Evolutionary conservation across 2,329 filamentous ascomycete genomes (phyloP).

Genomic region (Aspergillus sp.): DNA sequence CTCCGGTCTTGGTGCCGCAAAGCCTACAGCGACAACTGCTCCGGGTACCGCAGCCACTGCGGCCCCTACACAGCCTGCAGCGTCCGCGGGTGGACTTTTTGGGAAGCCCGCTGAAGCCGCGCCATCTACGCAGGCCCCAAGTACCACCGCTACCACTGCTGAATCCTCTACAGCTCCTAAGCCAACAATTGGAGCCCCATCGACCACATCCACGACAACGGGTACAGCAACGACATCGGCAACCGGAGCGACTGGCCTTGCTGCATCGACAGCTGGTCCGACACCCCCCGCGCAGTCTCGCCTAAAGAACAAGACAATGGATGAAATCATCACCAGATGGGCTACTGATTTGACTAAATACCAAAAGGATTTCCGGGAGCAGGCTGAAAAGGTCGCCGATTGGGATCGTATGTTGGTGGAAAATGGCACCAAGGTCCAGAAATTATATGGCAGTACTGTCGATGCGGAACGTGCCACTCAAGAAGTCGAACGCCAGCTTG

Average conservation of each 20-base stretch:
- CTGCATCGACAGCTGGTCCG: slow-evolving; percentile 74
- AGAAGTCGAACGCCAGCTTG: slow-evolving; percentile 89
- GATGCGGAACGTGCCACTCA: slow-evolving; percentile 89
- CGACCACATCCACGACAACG: slow-evolving; percentile 21
- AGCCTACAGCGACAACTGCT: slow-evolving; percentile 23
- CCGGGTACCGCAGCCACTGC: slow-evolving; percentile 23
- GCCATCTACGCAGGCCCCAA: slow-evolving; percentile 21
- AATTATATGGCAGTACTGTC: slow-evolving; percentile 84
- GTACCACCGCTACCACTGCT: slow-evolving; percentile 16
- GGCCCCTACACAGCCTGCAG: slow-evolving; percentile 18
- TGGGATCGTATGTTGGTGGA: slow-evolving; percentile 94
- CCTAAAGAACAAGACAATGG: slow-evolving; percentile 97
- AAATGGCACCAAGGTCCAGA: slow-evolving; percentile 92
- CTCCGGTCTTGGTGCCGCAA: slow-evolving; percentile 21
- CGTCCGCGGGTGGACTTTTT: slow-evolving; percentile 17
- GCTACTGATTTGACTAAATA: slow-evolving; percentile 92
- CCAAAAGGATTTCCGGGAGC: slow-evolving; percentile 90
- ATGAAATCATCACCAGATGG: slow-evolving; percentile 97
- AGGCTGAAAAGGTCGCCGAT: slow-evolving; percentile 77
- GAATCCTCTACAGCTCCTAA: slow-evolving; percentile 21
- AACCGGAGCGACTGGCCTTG: slow-evolving; percentile 41
- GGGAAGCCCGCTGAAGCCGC: slow-evolving; percentile 20
- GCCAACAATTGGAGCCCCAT: slow-evolving; percentile 25
- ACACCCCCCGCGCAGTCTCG: slow-evolving; percentile 75
- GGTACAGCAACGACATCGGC: slow-evolving; percentile 29